phyloP scores from a whole-genome alignment of 129 eudicot genomes.

The Gnaphalium uliginosum region DNA sequence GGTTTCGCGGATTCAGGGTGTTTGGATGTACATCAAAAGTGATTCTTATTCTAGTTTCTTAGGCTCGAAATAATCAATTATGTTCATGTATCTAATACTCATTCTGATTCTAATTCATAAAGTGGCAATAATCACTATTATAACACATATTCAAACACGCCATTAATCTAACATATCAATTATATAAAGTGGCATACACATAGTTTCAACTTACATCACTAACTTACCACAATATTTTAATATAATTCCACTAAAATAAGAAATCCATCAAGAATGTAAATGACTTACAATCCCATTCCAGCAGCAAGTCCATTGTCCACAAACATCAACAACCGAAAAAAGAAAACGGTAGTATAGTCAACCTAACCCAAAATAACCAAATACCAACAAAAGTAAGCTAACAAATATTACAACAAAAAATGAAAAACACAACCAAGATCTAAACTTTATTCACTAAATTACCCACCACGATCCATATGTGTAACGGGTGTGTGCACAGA shows the following conservation, averaged over 20 bases:
- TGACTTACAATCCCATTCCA: conserved; percentile 97
- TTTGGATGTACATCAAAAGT: background rate
- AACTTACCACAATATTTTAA: background rate
- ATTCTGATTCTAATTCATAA: background rate
- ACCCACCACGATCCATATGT: conserved; percentile 95
- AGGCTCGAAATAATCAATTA: background rate
- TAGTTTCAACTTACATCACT: background rate
- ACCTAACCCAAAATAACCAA: conserved; percentile 48
- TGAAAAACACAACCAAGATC: conserved; percentile 4
- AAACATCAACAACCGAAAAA: conserved; percentile 94
- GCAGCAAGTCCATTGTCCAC: conserved; percentile 94
- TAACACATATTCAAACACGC: background rate
- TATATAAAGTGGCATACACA: background rate
- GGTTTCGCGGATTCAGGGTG: background rate
- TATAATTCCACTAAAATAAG: background rate
- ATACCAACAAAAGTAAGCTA: background rate
- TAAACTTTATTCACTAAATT: background rate
- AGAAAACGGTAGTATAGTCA: conserved; percentile 80
- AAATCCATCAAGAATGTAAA: background rate
- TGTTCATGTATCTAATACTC: background rate
- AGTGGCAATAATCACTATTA: background rate
- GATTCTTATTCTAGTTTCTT: background rate
- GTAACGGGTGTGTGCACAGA: conserved; percentile 75
- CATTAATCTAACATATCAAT: background rate
- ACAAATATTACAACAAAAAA: background rate